A percentile compares a stretch with the other conserved stretches of the same genome.
Evolutionary conservation across 345 rosid species (phyloP).

Genomic region (Kandelia obovata): DNA sequence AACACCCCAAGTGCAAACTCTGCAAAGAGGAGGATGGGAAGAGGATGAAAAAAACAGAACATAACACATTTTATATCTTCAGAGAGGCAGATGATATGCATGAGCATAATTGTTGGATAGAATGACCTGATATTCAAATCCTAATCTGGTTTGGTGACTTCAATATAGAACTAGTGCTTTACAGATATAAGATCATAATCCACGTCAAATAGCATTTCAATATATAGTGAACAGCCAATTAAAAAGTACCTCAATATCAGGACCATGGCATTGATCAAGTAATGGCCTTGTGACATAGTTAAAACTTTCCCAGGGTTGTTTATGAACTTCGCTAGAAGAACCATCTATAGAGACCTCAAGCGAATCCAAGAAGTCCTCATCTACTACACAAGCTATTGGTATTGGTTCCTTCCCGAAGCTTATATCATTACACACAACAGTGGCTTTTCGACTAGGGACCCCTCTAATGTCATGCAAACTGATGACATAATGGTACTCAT

Average conservation of each 20-base stretch:
- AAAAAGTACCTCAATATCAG: conserved; percentile 54
- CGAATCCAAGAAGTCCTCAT: conserved; percentile 48
- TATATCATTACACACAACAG: conserved; percentile 66
- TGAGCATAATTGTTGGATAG: not conserved
- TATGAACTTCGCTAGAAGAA: conserved; percentile 29
- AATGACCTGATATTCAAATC: not conserved
- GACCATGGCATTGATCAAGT: conserved; percentile 44
- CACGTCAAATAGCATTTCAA: not conserved
- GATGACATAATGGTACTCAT: conserved; percentile 81
- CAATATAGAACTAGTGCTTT: not conserved
- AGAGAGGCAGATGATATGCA: not conserved
- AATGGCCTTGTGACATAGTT: conserved; percentile 60
- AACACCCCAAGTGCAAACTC: conserved; percentile 70
- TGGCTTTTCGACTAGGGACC: conserved; percentile 40
- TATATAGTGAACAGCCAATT: conserved; percentile 7
- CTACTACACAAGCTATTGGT: conserved; percentile 71
- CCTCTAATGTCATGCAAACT: conserved; percentile 50
- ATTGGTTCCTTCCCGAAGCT: conserved; percentile 78
- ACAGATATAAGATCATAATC: not conserved
- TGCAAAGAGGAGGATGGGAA: conserved; percentile 23
- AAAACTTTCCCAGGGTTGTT: conserved; percentile 74
- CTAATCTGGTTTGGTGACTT: not conserved
- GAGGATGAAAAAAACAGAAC: not conserved
- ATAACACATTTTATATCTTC: not conserved
- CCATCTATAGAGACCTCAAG: conserved; percentile 24